phyloP scores from a whole-genome alignment of 345 rosid species.

The Stellera chamaejasme region DNA sequence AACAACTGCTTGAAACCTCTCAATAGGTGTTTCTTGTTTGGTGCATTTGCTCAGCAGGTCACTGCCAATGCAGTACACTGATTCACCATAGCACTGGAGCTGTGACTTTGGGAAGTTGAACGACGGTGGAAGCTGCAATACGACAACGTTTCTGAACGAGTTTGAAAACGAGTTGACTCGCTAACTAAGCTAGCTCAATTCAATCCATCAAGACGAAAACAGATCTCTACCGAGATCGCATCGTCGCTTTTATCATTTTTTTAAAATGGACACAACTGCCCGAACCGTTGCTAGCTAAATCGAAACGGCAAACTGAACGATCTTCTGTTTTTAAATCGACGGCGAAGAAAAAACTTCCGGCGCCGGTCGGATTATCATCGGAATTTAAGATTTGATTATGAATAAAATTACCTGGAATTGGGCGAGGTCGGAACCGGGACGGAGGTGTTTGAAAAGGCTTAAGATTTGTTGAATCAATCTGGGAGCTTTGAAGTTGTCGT shows the following conservation, averaged over 20 bases:
- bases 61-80: slow-evolving; percentile 35
- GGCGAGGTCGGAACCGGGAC: slow-evolving; percentile 59
- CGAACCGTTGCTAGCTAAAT: neutral
- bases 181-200: too few relatives aligned
- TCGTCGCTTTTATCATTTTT: too few relatives aligned
- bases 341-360: too few relatives aligned
- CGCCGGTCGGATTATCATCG: too few relatives aligned
- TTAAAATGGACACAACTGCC: neutral
- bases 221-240: too few relatives aligned
- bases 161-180: too few relatives aligned
- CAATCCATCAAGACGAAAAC: too few relatives aligned
- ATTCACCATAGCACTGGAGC: slow-evolving; percentile 70
- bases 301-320: too few relatives aligned
- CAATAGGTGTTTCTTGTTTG: slow-evolving; percentile 33
- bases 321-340: too few relatives aligned
- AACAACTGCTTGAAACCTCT: slow-evolving; percentile 45
- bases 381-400: too few relatives aligned
- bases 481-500: slow-evolving; percentile 30
- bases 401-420: slow-evolving; percentile 31
- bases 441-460: slow-evolving; percentile 42
- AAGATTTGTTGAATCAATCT: slow-evolving; percentile 37
- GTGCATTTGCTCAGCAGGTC: slow-evolving; percentile 45
- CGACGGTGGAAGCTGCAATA: slow-evolving; percentile 52
- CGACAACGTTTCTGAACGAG: too few relatives aligned
- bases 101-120: slow-evolving; percentile 84